Evolutionary conservation across 2,329 filamentous ascomycete species (phyloP).

Genomic region (Ophiocordyceps sinensis): DNA sequence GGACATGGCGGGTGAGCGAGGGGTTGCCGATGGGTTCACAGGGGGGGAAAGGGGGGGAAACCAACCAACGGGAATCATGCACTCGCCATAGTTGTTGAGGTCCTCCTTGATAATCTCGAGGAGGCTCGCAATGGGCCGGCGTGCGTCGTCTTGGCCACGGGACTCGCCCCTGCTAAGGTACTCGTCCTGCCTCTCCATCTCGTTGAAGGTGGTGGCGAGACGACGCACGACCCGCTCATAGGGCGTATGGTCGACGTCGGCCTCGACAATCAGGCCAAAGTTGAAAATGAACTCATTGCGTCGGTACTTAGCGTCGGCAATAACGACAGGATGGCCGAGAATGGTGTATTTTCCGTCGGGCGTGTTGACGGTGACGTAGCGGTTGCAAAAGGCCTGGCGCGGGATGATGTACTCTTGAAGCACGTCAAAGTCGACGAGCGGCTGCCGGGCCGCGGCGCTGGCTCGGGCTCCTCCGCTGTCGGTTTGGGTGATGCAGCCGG

Average conservation of each 20-base stretch:
- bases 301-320: slow-evolving; percentile 67
- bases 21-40: not conserved
- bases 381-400: slow-evolving; percentile 87
- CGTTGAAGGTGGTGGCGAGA: slow-evolving; percentile 70
- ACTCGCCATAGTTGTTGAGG: slow-evolving; percentile 92
- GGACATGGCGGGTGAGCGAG: too few species aligned
- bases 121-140: slow-evolving; percentile 67
- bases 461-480: slow-evolving; percentile 8
- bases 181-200: slow-evolving; percentile 80
- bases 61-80: slow-evolving; percentile 90
- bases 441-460: slow-evolving; percentile 17
- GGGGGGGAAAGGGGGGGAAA: slow-evolving; percentile 5
- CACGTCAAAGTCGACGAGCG: slow-evolving; percentile 72
- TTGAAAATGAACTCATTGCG: slow-evolving; percentile 99
- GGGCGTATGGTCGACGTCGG: slow-evolving; percentile 52
- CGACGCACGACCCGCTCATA: slow-evolving; percentile 79
- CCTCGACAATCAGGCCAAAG: slow-evolving; percentile 70
- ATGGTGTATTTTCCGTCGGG: slow-evolving; percentile 57
- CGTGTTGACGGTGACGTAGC: slow-evolving; percentile 68
- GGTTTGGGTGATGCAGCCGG: slow-evolving; percentile 42
- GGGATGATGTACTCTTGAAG: slow-evolving; percentile 91
- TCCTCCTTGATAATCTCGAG: slow-evolving; percentile 74
- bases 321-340: slow-evolving; percentile 78
- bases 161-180: slow-evolving; percentile 55
- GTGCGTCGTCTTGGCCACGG: slow-evolving; percentile 21